Evolutionary conservation across 2,329 filamentous ascomycete species (phyloP).

Genomic region (Didymella glomerata): DNA sequence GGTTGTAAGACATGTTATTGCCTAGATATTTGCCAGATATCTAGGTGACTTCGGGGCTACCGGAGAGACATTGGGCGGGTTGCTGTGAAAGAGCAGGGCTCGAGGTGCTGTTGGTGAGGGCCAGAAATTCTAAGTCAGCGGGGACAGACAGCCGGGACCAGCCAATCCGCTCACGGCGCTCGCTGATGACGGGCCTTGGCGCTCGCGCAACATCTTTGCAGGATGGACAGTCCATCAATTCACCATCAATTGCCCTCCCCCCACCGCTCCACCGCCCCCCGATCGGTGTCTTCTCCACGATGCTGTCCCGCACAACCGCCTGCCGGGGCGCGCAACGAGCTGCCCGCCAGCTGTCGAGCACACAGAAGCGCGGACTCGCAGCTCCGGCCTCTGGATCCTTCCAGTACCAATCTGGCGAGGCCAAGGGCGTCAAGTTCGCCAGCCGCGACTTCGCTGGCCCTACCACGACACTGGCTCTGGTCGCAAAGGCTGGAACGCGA

Average conservation of each 20-base stretch:
- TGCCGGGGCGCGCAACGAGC: conserved; percentile 70
- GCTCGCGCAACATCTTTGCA: conserved; percentile 15
- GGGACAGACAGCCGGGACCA: conserved; percentile 2
- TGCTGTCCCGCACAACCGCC: conserved; percentile 74
- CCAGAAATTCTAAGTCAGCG: conserved; percentile 17
- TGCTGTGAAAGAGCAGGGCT: conserved; percentile 8
- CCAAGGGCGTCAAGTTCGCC: conserved; percentile 89
- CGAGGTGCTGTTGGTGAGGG: conserved; percentile 6
- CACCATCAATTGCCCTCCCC: conserved; percentile 59
- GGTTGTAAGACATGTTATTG: conserved; percentile 46
- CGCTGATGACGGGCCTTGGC: conserved; percentile 21
- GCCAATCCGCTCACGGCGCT: conserved; percentile 14
- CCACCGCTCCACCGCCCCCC: conserved; percentile 56
- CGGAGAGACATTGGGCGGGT: conserved; percentile 43
- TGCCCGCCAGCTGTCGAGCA: conserved; percentile 63
- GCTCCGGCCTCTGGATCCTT: conserved; percentile 77
- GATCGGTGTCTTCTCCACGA: conserved; percentile 55
- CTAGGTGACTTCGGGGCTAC: conserved; percentile 39
- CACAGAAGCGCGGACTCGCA: conserved; percentile 69
- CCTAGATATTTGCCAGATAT: conserved; percentile 50
- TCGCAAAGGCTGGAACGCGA: conserved; percentile 92
- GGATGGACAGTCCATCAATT: conserved; percentile 1
- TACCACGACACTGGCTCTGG: conserved; percentile 88
- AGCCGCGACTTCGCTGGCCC: conserved; percentile 88
- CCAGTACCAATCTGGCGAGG: conserved; percentile 86